A percentile compares a stretch with the other conserved stretches of the same genome.
Conservation (phyloP, 805 yeast species). For the Kodamaea sagamina region DNA sequence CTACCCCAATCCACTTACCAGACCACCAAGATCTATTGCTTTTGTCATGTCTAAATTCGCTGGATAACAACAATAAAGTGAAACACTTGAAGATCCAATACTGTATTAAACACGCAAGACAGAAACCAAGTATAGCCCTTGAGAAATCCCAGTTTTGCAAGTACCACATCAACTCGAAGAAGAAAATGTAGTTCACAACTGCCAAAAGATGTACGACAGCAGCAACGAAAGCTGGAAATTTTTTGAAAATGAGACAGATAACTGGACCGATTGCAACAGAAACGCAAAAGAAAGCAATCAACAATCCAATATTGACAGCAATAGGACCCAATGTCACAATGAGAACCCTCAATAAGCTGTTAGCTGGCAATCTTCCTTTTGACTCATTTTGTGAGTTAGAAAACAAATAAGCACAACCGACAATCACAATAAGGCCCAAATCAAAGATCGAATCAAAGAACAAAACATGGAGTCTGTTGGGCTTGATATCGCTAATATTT, state of each 20-base stretch:
- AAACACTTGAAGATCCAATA: constrained; percentile 54
- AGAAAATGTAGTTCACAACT: constrained; percentile 51
- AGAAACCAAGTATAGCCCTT: constrained; percentile 60
- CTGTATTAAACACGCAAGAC: constrained; percentile 57
- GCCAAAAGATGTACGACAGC: constrained; percentile 55
- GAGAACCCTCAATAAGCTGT: constrained; percentile 45
- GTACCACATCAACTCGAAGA: constrained; percentile 66
- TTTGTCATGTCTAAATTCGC: constrained; percentile 62
- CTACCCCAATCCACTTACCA: constrained; percentile 66
- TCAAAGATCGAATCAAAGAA: constrained; percentile 44
- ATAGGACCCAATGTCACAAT: constrained; percentile 53
- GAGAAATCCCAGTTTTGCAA: constrained; percentile 68
- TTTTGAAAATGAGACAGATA: constrained; percentile 41
- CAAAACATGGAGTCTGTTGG: constrained; percentile 48
- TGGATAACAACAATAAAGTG: constrained; percentile 52
- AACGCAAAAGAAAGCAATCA: constrained; percentile 43
- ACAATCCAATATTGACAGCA: constrained; percentile 39
- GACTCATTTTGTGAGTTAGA: constrained; percentile 55
- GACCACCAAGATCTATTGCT: constrained; percentile 75
- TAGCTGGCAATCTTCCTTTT: constrained; percentile 32
- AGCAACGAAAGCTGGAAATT: constrained; percentile 57
- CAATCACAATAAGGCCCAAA: constrained; percentile 31
- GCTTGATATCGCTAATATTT: constrained; percentile 47
- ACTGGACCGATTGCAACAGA: constrained; percentile 55
- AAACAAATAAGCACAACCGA: constrained; percentile 52